Conservation (phyloP, 2,329 filamentous ascomycete species). For the Verticillium klebahnii region DNA sequence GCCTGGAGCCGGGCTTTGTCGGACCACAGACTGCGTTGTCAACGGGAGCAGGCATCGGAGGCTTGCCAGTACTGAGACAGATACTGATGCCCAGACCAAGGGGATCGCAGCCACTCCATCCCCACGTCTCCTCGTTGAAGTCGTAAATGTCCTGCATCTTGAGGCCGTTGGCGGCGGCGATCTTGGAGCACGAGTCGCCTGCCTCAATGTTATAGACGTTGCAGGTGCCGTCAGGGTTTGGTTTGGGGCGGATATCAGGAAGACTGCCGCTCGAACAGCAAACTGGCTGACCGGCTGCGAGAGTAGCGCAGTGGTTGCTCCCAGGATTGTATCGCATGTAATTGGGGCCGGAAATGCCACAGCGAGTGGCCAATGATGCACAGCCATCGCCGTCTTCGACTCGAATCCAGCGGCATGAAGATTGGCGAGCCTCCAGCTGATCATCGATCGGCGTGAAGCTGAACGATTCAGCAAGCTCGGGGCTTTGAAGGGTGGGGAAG, state of each 20-base stretch:
- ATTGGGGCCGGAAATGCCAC: not conserved
- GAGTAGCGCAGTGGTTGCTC: slow-evolving; percentile 18
- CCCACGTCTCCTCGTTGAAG: slow-evolving; percentile 33
- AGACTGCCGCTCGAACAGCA: slow-evolving; percentile 30
- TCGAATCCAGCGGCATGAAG: not conserved
- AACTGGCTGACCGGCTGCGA: slow-evolving; percentile 25
- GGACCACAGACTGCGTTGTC: slow-evolving; percentile 17
- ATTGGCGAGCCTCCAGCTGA: not conserved
- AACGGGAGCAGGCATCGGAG: slow-evolving; percentile 15
- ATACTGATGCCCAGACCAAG: slow-evolving; percentile 21
- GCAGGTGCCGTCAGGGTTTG: slow-evolving; percentile 27
- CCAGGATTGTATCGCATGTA: not conserved
- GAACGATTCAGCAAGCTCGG: not conserved
- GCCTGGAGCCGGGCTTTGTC: slow-evolving; percentile 22
- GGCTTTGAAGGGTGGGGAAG: not conserved
- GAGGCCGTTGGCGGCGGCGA: slow-evolving; percentile 19
- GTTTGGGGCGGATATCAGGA: slow-evolving; percentile 28
- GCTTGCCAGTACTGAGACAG: slow-evolving; percentile 16
- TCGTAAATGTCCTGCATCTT: slow-evolving; percentile 14
- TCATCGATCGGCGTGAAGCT: not conserved
- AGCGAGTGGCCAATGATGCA: not conserved
- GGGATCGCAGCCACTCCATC: slow-evolving; percentile 27
- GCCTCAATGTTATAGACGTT: slow-evolving; percentile 2
- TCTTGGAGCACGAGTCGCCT: slow-evolving; percentile 24
- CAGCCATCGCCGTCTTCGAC: not conserved